Evolutionary conservation across 768 basidiomycete genomes (phyloP).

Genomic region (Polyporus arcularius): DNA sequence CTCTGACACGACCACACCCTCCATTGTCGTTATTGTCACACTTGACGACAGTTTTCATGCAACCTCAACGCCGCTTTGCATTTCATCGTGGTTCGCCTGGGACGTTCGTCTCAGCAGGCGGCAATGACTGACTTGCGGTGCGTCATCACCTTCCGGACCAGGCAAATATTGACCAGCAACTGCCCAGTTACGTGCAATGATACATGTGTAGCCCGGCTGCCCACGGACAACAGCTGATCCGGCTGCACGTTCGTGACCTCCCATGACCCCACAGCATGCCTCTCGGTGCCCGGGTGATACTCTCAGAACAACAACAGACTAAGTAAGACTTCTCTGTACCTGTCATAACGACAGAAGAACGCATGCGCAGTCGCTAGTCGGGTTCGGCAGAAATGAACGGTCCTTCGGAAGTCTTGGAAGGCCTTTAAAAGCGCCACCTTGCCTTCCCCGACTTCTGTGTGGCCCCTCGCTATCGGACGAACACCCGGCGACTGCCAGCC

Average conservation of each 20-base stretch:
- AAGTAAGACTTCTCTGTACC: background rate
- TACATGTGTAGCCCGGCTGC: background rate
- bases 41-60: background rate
- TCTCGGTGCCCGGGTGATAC: background rate
- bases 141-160: background rate
- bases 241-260: background rate
- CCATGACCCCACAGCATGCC: background rate
- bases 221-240: background rate
- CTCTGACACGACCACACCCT: background rate
- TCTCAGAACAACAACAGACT: background rate
- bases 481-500: too few species aligned
- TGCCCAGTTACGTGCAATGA: background rate
- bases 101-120: background rate
- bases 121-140: background rate
- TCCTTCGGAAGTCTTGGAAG: too few species aligned
- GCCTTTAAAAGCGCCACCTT: too few species aligned
- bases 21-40: background rate
- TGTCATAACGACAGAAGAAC: background rate
- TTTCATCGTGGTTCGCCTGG: background rate
- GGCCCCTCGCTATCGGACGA: too few species aligned
- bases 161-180: background rate
- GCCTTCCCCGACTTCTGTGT: too few species aligned
- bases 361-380: too few species aligned
- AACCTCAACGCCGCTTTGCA: background rate
- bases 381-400: too few species aligned